Conservation (phyloP, 1,139 yeast species). For the Debaryomycetaceae sp. region DNA sequence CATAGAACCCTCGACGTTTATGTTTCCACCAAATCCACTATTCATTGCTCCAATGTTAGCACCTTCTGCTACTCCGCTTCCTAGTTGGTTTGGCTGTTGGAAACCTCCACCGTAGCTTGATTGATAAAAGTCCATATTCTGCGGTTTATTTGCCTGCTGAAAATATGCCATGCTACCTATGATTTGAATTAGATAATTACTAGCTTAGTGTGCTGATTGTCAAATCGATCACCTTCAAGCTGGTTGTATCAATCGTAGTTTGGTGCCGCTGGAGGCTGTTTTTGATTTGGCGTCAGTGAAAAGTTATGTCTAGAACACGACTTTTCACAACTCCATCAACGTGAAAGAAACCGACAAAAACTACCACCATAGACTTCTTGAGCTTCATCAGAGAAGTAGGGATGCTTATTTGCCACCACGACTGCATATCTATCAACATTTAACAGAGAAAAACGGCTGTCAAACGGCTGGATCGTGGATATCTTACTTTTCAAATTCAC, state of each 20-base stretch:
- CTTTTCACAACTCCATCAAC: not conserved
- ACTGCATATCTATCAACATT: no score
- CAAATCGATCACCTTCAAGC: not conserved
- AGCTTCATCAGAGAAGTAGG: no score
- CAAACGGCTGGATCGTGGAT: no score
- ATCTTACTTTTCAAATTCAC: no score
- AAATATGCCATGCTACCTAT: slow-evolving; percentile 33
- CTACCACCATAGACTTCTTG: no score
- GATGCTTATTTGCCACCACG: no score
- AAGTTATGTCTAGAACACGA: not conserved
- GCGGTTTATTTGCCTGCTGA: slow-evolving; percentile 34
- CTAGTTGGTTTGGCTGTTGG: slow-evolving; percentile 15
- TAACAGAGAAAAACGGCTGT: no score
- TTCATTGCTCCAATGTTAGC: slow-evolving; percentile 39
- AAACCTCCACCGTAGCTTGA: slow-evolving; percentile 30
- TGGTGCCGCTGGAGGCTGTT: not conserved
- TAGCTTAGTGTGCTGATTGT: not conserved
- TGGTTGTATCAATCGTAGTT: not conserved
- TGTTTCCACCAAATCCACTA: slow-evolving; percentile 32
- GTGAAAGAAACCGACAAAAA: no score
- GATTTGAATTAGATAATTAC: not conserved
- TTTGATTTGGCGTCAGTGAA: not conserved
- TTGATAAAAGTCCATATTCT: slow-evolving; percentile 46
- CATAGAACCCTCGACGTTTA: slow-evolving; percentile 47
- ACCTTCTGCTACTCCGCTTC: slow-evolving; percentile 9